These are phyloP conservation scores for Emericellopsis atlantica DNA, from an alignment of 2,329 filamentous ascomycete species.

Conservation along the genomic window DNA sequence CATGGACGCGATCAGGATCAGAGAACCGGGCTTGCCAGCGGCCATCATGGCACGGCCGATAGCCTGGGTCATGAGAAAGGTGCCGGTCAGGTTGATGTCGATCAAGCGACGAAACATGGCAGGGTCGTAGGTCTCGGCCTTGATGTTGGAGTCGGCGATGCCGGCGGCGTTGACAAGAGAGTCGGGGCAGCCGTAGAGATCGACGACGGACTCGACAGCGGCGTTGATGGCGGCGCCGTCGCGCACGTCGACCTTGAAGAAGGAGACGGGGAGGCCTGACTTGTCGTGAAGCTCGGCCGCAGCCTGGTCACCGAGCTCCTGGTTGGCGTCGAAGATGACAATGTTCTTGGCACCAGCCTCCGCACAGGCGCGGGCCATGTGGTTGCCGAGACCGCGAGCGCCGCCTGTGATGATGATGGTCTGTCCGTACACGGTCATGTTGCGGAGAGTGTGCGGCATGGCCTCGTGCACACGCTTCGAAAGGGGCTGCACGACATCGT, in stretches of 20 bases:
- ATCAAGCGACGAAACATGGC: constrained; percentile 68
- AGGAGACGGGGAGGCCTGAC: constrained; percentile 60
- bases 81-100: constrained; percentile 72
- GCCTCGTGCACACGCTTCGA: constrained; percentile 37
- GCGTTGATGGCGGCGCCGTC: constrained; percentile 58
- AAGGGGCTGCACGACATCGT: constrained; percentile 37
- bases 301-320: constrained; percentile 58
- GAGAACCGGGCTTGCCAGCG: constrained; percentile 57
- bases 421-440: constrained; percentile 58
- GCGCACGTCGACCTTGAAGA: constrained; percentile 70
- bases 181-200: constrained; percentile 56
- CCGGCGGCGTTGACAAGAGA: constrained; percentile 71
- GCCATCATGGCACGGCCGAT: constrained; percentile 62
- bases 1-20: constrained; percentile 71
- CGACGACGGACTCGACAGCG: constrained; percentile 52
- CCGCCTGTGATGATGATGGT: constrained; percentile 63
- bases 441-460: constrained; percentile 54
- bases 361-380: constrained; percentile 66
- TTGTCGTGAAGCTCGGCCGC: constrained; percentile 58
- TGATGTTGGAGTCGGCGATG: constrained; percentile 75
- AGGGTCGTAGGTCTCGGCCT: constrained; percentile 63
- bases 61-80: constrained; percentile 66
- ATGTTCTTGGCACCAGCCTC: constrained; percentile 65
- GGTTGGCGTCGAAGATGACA: constrained; percentile 66
- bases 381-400: constrained; percentile 64